Conservation (phyloP, 208 protist genomes). For the Acanthamoeba royreba region DNA sequence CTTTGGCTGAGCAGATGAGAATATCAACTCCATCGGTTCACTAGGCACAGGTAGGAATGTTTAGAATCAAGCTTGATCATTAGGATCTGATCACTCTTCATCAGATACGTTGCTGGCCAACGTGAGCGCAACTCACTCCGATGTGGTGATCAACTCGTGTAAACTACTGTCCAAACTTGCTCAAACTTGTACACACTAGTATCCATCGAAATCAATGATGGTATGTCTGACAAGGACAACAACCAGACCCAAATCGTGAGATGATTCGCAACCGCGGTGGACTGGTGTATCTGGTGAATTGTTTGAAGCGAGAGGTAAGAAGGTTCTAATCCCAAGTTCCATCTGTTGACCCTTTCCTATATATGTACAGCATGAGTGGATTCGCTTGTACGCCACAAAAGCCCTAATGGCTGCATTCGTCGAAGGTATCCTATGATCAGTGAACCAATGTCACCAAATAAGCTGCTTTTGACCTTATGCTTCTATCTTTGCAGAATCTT, state of each 20-base stretch:
- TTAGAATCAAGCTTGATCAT: neutral
- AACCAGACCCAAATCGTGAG: too few species aligned
- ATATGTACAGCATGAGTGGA: neutral
- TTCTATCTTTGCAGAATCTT: neutral
- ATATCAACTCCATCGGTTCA: neutral
- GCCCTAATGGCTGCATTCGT: neutral
- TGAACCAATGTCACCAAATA: neutral
- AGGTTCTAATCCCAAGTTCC: neutral
- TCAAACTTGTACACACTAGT: neutral
- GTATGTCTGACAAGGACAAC: too few species aligned
- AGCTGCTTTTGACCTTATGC: neutral
- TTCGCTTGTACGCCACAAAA: constrained; percentile 15
- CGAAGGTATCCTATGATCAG: neutral
- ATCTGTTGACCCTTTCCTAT: neutral
- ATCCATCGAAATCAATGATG: too few species aligned
- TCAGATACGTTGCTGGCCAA: neutral
- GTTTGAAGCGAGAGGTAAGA: neutral
- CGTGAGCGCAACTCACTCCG: neutral
- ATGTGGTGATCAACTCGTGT: constrained; percentile 27
- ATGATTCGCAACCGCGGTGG: neutral
- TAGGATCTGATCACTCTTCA: neutral
- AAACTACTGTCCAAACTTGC: neutral
- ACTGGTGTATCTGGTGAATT: neutral
- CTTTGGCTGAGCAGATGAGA: too few species aligned
- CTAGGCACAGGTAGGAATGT: neutral